Evolutionary conservation across 2,329 filamentous ascomycete species (phyloP).

Genomic region (Fusarium miscanthi): DNA sequence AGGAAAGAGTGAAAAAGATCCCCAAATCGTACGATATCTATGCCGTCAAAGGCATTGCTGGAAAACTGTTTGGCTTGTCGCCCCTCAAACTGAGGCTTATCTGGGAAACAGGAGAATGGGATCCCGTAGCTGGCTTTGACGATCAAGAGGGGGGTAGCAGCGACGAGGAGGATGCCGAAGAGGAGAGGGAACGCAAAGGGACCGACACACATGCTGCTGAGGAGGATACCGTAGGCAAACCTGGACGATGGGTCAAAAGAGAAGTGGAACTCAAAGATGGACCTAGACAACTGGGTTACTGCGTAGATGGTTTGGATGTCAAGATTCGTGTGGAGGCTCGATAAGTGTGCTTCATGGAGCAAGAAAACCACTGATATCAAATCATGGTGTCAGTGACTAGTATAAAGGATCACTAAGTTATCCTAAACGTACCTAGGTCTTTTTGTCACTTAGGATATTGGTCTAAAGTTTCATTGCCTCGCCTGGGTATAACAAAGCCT

Average conservation of each 20-base stretch:
- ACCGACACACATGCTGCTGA: slow-evolving; percentile 41
- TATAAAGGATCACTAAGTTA: background rate
- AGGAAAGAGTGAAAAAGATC: slow-evolving; percentile 61
- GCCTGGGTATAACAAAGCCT: slow-evolving; percentile 4
- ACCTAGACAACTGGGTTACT: slow-evolving; percentile 84
- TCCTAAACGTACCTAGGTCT: background rate
- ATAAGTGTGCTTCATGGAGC: slow-evolving; percentile 20
- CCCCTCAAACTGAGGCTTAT: slow-evolving; percentile 75
- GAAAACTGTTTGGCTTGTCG: slow-evolving; percentile 72
- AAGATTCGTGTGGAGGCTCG: slow-evolving; percentile 74
- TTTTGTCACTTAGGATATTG: background rate
- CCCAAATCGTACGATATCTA: slow-evolving; percentile 86
- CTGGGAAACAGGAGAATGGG: slow-evolving; percentile 93
- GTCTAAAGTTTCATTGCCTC: background rate
- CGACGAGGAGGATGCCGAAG: slow-evolving; percentile 61
- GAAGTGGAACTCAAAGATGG: slow-evolving; percentile 85
- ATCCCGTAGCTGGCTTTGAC: slow-evolving; percentile 75
- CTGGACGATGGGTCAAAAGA: slow-evolving; percentile 76
- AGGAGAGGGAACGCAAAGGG: slow-evolving; percentile 43
- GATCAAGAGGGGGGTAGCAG: slow-evolving; percentile 66
- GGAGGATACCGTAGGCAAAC: slow-evolving; percentile 45
- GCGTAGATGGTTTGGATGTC: slow-evolving; percentile 79
- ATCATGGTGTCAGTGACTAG: background rate
- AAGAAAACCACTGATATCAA: background rate
- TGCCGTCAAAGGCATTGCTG: slow-evolving; percentile 80